Conservation (phyloP, 495 filamentous ascomycete genomes). For the Trichocladium uniseriatum region DNA sequence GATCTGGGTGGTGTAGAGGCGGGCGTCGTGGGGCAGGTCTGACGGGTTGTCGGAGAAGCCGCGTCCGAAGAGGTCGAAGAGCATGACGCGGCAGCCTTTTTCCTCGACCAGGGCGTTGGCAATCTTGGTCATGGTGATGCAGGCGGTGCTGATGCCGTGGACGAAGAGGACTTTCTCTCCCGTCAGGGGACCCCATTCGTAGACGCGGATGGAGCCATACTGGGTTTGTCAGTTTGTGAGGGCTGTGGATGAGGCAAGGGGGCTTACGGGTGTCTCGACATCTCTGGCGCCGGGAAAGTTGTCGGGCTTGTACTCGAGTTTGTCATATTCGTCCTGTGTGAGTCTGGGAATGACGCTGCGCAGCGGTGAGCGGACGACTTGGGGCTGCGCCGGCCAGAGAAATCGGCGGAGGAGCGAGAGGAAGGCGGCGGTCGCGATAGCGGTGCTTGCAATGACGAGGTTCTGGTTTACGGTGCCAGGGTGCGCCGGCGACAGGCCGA, state of each 20-base stretch:
- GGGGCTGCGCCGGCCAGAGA: conserved; percentile 27
- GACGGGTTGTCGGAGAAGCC: conserved; percentile 66
- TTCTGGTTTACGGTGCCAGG: neutral
- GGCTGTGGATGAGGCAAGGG: neutral
- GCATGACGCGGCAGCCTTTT: conserved; percentile 70
- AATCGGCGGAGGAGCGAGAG: conserved; percentile 23
- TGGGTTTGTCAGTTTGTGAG: conserved; percentile 26
- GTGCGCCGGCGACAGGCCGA: neutral
- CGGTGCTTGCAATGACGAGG: conserved; percentile 16
- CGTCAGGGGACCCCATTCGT: conserved; percentile 81
- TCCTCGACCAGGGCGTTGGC: conserved; percentile 57
- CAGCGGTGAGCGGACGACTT: conserved; percentile 30
- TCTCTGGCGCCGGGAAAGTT: conserved; percentile 37
- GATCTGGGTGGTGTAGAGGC: conserved; percentile 68
- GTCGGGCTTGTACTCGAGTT: conserved; percentile 31
- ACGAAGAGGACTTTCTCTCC: conserved; percentile 73
- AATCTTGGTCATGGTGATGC: conserved; percentile 57
- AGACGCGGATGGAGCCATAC: conserved; percentile 73
- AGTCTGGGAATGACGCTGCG: conserved; percentile 25
- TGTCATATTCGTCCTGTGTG: conserved; percentile 21
- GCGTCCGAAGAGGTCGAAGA: conserved; percentile 73
- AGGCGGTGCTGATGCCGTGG: conserved; percentile 82
- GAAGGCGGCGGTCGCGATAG: conserved; percentile 25
- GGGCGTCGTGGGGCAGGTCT: conserved; percentile 58
- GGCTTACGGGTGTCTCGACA: conserved; percentile 34